Base-by-base conservation (phyloP, 768 basidiomycete species). In the Boletus bicolor region DNA sequence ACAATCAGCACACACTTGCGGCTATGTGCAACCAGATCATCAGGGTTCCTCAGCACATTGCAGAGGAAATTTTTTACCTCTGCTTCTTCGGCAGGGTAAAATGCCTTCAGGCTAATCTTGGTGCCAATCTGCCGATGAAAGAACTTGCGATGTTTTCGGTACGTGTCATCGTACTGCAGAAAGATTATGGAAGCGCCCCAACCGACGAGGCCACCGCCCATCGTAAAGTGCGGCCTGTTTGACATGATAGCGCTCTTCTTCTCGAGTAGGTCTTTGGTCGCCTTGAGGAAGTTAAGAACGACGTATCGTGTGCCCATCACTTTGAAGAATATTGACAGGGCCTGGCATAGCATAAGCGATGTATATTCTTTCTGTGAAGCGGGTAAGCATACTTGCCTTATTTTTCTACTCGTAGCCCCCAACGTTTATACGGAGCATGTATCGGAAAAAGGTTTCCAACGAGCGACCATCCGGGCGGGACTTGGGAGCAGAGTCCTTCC, bases 391-490 rank as follows among this genome's bases (percentile, higher is more conserved):
- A 24, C 74, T 55, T 62, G 77, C 84, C 84, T 58, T 76, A 84
- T 65, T 68, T 68, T 68, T 57, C 79, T 72, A 37, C 36, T 34
- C 56, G 62, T 39, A 32, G 71, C 69, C 5, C 76, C 73, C 54
- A 81, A 81, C 0, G 77, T 17, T 79, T 53, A 79, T 82, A 83
- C 54, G 79, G 77, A 44, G 73, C 69, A 38, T 75, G 70, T 14
- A 69, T 68, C 28, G 82, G 82, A 75, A 84, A 77, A 55, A 81
- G 61, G 58, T 83, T 84, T 32, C 83, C 83, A 42, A 84, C 68
- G 7, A 84, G 34, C 5, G 75, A 81, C 44, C 54, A 56, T 26
- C 56, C 60, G 14, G 36, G 12, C 60, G 11, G 55, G 64, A 24
- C 21, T 24, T 5, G 56, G 63, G 21, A 47, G 51, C 0, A 43